Conservation (phyloP, 768 basidiomycete species). For the Tulasnella sp. region DNA sequence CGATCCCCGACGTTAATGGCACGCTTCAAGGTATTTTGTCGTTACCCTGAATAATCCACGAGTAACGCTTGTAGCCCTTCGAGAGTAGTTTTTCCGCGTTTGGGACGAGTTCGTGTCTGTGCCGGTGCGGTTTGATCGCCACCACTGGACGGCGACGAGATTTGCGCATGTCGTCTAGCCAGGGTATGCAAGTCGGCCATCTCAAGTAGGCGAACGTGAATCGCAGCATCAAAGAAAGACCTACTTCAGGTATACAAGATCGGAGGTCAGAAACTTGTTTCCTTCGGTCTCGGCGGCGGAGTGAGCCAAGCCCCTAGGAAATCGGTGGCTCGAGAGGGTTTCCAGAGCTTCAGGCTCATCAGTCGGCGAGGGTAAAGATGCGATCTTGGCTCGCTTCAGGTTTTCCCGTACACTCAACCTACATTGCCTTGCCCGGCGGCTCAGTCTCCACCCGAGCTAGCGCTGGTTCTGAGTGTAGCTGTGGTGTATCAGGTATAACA, state of each 20-base stretch:
- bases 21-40: background rate
- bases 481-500: background rate
- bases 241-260: conserved; percentile 18
- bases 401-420: no score
- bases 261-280: background rate
- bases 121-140: background rate
- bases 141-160: background rate
- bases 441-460: background rate
- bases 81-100: background rate
- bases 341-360: conserved; percentile 14
- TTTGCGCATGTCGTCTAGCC: conserved; percentile 11
- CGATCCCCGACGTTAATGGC: background rate
- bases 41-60: conserved; percentile 24
- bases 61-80: background rate
- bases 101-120: background rate
- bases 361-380: background rate
- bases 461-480: background rate
- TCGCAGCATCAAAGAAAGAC: no score
- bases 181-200: conserved; percentile 17
- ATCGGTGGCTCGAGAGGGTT: conserved; percentile 3
- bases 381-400: no score
- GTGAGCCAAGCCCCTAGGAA: background rate
- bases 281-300: background rate
- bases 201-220: no score
- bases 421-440: background rate